A percentile compares a stretch with the other conserved stretches of the same genome.
phyloP scores from a whole-genome alignment of 768 basidiomycete genomes.

The Amanita rimosa region DNA sequence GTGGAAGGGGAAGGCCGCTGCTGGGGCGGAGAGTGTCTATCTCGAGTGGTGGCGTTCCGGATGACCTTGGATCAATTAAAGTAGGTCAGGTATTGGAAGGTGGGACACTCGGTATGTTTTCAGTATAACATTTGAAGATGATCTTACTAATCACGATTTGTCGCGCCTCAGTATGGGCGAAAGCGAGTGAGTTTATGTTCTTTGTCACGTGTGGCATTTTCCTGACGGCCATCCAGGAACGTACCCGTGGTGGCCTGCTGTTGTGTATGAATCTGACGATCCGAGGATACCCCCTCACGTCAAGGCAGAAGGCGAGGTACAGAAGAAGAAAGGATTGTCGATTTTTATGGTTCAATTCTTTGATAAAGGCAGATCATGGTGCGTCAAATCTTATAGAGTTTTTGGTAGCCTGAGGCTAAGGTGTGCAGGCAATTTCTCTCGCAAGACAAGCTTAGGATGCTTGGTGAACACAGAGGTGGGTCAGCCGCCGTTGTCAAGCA shows the following conservation, averaged over 20 bases:
- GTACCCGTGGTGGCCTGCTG: constrained; percentile 85
- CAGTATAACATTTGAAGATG: neutral
- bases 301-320: constrained; percentile 15
- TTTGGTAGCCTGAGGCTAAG: neutral
- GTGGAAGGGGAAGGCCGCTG: neutral
- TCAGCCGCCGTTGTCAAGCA: neutral
- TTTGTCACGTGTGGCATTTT: neutral
- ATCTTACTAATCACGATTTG: constrained; percentile 3
- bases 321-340: constrained; percentile 25
- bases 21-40: constrained; percentile 2
- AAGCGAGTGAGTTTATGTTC: constrained; percentile 38
- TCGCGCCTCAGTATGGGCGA: constrained; percentile 64
- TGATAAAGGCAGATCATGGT: constrained; percentile 60
- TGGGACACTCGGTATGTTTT: constrained; percentile 59
- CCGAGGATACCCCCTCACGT: constrained; percentile 39
- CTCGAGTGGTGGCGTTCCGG: constrained; percentile 13
- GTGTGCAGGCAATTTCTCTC: constrained; percentile 50
- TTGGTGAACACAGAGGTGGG: constrained; percentile 66
- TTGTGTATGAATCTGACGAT: constrained; percentile 57
- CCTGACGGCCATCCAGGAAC: constrained; percentile 29
- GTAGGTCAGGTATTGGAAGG: constrained; percentile 1
- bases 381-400: constrained; percentile 9
- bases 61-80: constrained; percentile 5
- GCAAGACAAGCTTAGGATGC: constrained; percentile 40
- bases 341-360: constrained; percentile 72